These are phyloP conservation scores for Paecilomyces sp. DNA, from an alignment of 2,329 filamentous ascomycete species.

Conservation along the genomic window DNA sequence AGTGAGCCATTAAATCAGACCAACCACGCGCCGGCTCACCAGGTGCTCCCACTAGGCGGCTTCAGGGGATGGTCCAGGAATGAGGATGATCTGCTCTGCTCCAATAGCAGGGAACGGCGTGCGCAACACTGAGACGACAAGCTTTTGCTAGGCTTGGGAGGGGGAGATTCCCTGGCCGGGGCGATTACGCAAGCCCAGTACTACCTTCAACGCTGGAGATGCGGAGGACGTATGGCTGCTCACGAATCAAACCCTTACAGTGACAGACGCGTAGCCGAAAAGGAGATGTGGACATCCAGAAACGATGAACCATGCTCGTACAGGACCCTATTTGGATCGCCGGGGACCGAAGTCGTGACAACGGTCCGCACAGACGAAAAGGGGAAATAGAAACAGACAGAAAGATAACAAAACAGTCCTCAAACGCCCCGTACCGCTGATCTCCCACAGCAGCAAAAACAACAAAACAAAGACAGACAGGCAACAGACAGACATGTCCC, in stretches of 20 bases:
- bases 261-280: neutral
- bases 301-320: neutral
- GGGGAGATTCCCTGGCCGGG: neutral
- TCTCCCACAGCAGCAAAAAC: neutral
- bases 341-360: neutral
- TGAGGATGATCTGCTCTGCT: neutral
- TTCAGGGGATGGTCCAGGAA: too few species aligned
- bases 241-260: neutral
- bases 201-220: neutral
- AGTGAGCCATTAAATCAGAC: too few species aligned
- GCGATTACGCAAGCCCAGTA: neutral
- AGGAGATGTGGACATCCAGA: neutral
- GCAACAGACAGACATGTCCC: neutral
- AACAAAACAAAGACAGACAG: neutral
- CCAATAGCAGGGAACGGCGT: neutral
- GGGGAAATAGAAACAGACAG: neutral
- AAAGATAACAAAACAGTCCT: neutral
- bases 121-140: neutral
- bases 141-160: neutral
- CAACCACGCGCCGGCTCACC: too few species aligned
- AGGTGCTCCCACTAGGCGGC: too few species aligned
- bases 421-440: neutral
- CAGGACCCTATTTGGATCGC: neutral
- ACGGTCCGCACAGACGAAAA: constrained; percentile 5
- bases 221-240: neutral